Evolutionary conservation across 176 grass and related monocot genomes (phyloP), one percentile per base, ranked within the genome.

Genomic region (Oryza punctata): DNA sequence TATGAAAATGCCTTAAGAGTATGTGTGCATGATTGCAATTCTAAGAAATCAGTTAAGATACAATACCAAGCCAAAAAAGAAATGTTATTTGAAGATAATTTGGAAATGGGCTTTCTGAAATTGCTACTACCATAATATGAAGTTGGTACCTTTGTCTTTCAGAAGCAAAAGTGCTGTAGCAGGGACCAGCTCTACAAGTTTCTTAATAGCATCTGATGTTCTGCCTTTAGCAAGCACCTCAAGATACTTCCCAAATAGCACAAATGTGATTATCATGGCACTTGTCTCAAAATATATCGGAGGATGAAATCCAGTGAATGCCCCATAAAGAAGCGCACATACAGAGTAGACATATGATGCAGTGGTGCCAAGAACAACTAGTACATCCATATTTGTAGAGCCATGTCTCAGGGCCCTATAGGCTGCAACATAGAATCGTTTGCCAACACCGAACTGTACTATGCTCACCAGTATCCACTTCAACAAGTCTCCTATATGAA

Each of bases 231-330:
- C 91, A 81, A 94, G 70, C 64, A 91, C 80, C 86, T 94, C 94
- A 47, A 97, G 87, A 75, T 94, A 97, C 67, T 94, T 94, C 40
- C 94, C 91, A 65, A 94, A 85, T 78, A 97, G 83, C 63, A 97
- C 87, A 88, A 97, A 97, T 32, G 94, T 91, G 50, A 97, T 94
- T 71, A 97, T 91, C 91, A 94, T 94, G 73, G 94, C 91, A 18
- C 91, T 94, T 67, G 94, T 94, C 85, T 97, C 94, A 86, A 97
- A 94, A 88, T 94, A 97, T 25, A 91, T 66, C 13, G 94, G 91
- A 43, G 87, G 85, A 72, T 82, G 74, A 61, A 89, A 91, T 73
- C 85, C 87, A 69, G 87, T 84, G 77, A 91, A 90, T 41, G 84
- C 81, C n/a, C 89, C 89, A 70, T 91, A 88, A 32, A 97, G 69